A percentile compares a stretch with the other conserved stretches of the same genome.
phyloP scores from a whole-genome alignment of 306 rosid genomes.

The Pyrus pyrifolia region DNA sequence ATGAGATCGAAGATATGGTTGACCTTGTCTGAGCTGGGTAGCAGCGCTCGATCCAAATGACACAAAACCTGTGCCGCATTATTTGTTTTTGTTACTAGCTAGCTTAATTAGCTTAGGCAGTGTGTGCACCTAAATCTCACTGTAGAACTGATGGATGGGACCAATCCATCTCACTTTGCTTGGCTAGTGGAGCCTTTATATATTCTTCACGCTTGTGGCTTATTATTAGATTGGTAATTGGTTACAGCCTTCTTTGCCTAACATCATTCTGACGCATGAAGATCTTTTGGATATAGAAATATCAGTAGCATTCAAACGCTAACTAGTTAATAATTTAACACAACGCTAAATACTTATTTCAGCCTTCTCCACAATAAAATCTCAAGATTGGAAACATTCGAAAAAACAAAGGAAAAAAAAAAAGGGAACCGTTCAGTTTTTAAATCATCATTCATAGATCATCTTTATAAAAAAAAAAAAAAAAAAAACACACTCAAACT shows the following conservation, averaged over 20 bases:
- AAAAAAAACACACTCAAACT: no score
- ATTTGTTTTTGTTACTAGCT: neutral
- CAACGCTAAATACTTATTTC: no score
- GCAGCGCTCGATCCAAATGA: neutral
- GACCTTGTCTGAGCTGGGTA: neutral
- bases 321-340: neutral
- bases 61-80: neutral
- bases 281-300: neutral
- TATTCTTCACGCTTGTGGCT: conserved; percentile 8
- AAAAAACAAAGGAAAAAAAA: no score
- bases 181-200: conserved; percentile 27
- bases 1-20: neutral
- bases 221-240: neutral
- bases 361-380: no score
- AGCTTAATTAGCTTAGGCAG: neutral
- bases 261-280: neutral
- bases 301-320: neutral
- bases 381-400: neutral
- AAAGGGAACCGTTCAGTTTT: no score
- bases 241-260: conserved; percentile 13
- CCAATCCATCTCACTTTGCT: conserved; percentile 46
- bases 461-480: no score
- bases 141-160: conserved; percentile 13
- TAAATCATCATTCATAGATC: neutral
- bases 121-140: neutral